Base-by-base conservation (phyloP, 495 filamentous ascomycete genomes). In the Penicillium turbatum region DNA sequence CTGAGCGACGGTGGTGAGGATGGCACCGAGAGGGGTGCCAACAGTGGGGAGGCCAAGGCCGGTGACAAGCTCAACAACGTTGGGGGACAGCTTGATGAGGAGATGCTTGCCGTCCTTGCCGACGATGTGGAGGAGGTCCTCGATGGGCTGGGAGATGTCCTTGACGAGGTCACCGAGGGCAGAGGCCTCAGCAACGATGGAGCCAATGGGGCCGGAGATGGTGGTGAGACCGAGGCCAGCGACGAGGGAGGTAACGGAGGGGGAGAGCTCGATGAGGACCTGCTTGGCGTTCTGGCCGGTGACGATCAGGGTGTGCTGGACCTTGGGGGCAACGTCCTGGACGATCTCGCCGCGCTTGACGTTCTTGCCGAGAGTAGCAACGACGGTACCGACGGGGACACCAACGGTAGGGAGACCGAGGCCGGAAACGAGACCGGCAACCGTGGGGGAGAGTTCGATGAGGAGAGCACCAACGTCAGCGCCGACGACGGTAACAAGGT, bases 41-140 rank as follows among this genome's bases (percentile, higher is more conserved):
- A 72, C 46, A 35, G 50, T 38, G 52, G 69, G 65, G 31, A 75
- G 71, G 47, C 71, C 69, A 13, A 74, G 70, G 39, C 73, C 66
- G 43, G 63, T 17, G 39, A 76, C 58, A 31, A 74, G 69, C 26
- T 52, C 53, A 35, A 65, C 55, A 37, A 73, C 69, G 37, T 50
- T 34, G 37, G 66, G 62, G 49, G 65, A 61, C 42, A 75, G 68
- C 56, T 69, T 45, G 55, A 75, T 57, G 31, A 75, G 69, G 47
- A 75, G 71, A 34, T 57, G 32, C 34, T 60, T 55, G 52, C 62
- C 64, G 36, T 71, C 67, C 38, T 69, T 38, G 43, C 61, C 63
- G 24, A 66, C 63, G 34, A 73, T 62, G 35, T 59, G 67, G 24
- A 75, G 64, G 54, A 72, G 65, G 11, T 63, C 31, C 51, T 69